These are phyloP conservation scores for Tulasnella sp. DNA, from an alignment of 768 basidiomycete genomes.

Conservation along the genomic window DNA sequence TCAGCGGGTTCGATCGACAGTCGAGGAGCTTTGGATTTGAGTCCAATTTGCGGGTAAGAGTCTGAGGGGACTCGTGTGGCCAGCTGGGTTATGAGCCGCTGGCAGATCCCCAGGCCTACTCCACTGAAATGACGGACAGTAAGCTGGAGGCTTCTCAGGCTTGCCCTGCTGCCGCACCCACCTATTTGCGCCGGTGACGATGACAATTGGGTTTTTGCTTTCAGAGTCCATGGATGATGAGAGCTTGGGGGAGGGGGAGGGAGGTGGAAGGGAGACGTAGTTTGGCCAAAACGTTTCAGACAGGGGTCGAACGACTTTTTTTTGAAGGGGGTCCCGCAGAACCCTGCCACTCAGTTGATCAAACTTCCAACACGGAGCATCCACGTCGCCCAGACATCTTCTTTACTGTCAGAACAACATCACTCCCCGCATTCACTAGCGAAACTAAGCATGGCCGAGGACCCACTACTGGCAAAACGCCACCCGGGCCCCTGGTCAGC, in stretches of 20 bases:
- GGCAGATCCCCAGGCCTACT: slow-evolving; percentile 75
- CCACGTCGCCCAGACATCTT: background rate
- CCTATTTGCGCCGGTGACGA: slow-evolving; percentile 69
- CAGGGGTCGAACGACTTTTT: slow-evolving; percentile 11
- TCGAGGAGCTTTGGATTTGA: slow-evolving; percentile 19
- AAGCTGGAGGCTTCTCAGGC: background rate
- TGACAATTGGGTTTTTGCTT: slow-evolving; percentile 38
- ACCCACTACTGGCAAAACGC: no score
- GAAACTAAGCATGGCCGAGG: no score
- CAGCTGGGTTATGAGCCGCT: slow-evolving; percentile 64
- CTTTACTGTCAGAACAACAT: background rate
- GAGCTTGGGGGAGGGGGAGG: background rate
- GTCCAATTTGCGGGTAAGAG: slow-evolving; percentile 33
- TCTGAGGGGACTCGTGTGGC: slow-evolving; percentile 45
- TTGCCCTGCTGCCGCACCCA: slow-evolving; percentile 30
- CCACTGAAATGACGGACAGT: slow-evolving; percentile 45
- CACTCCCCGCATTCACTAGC: background rate
- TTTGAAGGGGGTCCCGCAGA: background rate
- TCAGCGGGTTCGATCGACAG: slow-evolving; percentile 33
- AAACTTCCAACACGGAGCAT: background rate
- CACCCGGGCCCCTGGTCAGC: no score
- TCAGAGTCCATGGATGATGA: background rate
- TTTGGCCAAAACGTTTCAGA: background rate
- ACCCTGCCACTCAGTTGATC: background rate
- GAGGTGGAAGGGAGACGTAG: background rate